A percentile compares a stretch with the other conserved stretches of the same genome.
Conservation (phyloP, 495 filamentous ascomycete genomes). For the Recurvomyces mirabilis region DNA sequence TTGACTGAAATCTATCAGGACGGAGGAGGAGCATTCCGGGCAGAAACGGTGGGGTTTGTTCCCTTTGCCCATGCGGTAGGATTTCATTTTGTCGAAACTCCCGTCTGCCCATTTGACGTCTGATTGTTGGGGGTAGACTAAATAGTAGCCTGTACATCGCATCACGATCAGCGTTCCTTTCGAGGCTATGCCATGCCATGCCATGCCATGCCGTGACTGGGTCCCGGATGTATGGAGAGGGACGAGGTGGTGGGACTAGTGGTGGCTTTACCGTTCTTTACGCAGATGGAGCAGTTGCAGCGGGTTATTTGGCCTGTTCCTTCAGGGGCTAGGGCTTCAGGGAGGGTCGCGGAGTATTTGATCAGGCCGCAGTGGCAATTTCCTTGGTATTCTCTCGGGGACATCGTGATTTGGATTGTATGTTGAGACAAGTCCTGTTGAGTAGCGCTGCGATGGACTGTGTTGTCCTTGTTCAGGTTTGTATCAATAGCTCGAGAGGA, state of each 20-base stretch:
- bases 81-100: slow-evolving; percentile 18
- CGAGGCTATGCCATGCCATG: too few species aligned
- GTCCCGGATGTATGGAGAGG: too few species aligned
- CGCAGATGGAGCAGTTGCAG: slow-evolving; percentile 38
- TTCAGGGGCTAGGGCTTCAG: slow-evolving; percentile 22
- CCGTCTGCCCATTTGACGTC: slow-evolving; percentile 24
- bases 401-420: background rate
- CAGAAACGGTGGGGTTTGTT: slow-evolving; percentile 26
- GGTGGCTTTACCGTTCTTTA: slow-evolving; percentile 26
- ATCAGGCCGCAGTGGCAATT: slow-evolving; percentile 28
- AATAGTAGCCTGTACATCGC: slow-evolving; percentile 27
- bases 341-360: slow-evolving; percentile 25
- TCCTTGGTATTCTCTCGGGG: background rate
- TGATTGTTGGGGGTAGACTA: slow-evolving; percentile 28
- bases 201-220: too few species aligned
- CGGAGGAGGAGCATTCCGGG: slow-evolving; percentile 24
- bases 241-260: background rate
- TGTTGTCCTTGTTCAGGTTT: too few species aligned
- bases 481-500: too few species aligned
- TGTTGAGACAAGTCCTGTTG: too few species aligned
- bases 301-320: slow-evolving; percentile 15
- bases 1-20: slow-evolving; percentile 9
- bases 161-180: too few species aligned
- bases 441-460: too few species aligned
- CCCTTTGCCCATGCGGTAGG: slow-evolving; percentile 23